Evolutionary conservation across 805 yeast species (phyloP).

Genomic region (Ogataea minuta): DNA sequence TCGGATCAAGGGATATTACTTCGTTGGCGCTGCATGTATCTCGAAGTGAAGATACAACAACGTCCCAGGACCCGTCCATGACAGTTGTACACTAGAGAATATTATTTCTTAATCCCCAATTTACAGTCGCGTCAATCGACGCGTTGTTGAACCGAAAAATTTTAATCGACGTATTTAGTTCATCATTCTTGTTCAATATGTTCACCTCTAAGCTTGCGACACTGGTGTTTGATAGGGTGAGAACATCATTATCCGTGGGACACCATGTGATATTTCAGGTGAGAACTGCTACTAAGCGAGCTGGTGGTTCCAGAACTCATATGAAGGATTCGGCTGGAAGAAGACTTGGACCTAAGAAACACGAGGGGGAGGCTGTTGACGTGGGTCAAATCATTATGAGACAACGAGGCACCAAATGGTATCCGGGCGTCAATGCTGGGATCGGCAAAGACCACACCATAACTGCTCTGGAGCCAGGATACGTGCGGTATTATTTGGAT

Average conservation of each 20-base stretch:
- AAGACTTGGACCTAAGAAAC: slow-evolving; percentile 85
- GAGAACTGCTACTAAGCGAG: slow-evolving; percentile 91
- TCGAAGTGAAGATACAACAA: slow-evolving; percentile 62
- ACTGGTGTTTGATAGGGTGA: slow-evolving; percentile 14
- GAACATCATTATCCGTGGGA: slow-evolving; percentile 13
- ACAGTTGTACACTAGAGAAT: not conserved
- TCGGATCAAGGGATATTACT: slow-evolving; percentile 46
- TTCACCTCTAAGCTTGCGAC: slow-evolving; percentile 9
- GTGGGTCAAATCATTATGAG: slow-evolving; percentile 88
- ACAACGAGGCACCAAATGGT: slow-evolving; percentile 92
- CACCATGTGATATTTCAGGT: slow-evolving; percentile 37
- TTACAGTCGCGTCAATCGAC: slow-evolving; percentile 11
- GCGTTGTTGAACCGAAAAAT: slow-evolving; percentile 6
- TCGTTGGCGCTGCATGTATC: slow-evolving; percentile 66
- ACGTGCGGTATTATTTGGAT: slow-evolving; percentile 84
- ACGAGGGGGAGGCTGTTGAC: slow-evolving; percentile 72
- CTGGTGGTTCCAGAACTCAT: slow-evolving; percentile 91
- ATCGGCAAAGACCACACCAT: slow-evolving; percentile 95
- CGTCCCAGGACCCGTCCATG: slow-evolving; percentile 68
- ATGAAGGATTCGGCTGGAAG: slow-evolving; percentile 95
- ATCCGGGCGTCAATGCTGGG: slow-evolving; percentile 88
- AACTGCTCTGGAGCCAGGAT: slow-evolving; percentile 89
- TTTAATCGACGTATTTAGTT: slow-evolving; percentile 6
- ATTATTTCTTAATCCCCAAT: not conserved
- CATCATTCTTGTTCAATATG: not conserved